Evolutionary conservation across 441 rosid genomes (phyloP).

Genomic region (Pelargonium myrrhifolium): DNA sequence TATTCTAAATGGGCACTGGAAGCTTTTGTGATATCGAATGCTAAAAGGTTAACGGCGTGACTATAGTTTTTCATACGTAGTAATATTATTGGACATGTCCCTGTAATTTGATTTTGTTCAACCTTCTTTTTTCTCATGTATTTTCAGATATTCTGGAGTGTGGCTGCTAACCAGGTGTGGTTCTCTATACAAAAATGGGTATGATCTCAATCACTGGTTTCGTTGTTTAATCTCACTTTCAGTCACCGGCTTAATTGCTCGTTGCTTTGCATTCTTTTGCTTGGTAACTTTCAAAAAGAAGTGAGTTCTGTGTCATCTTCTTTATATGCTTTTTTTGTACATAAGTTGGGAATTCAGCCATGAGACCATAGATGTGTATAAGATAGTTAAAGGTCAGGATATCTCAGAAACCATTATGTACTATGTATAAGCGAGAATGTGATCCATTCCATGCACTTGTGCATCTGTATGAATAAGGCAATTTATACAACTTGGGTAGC

Average conservation of each 20-base stretch:
- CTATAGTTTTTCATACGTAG: background rate
- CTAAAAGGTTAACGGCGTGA: constrained; percentile 51
- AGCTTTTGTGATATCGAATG: constrained; percentile 88
- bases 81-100: constrained; percentile 4
- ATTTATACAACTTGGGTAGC: too few species aligned
- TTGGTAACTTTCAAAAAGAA: constrained; percentile 59
- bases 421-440: background rate
- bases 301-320: constrained; percentile 23
- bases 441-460: too few species aligned
- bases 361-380: background rate
- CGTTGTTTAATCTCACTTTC: constrained; percentile 44
- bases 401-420: background rate
- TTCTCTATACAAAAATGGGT: constrained; percentile 54
- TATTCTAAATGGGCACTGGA: constrained; percentile 93
- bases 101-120: background rate
- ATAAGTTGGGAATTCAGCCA: constrained; percentile 10
- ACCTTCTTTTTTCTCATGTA: background rate
- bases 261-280: constrained; percentile 48
- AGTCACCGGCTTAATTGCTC: constrained; percentile 46
- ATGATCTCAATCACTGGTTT: constrained; percentile 55
- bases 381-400: background rate
- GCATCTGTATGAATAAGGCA: too few species aligned
- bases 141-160: constrained; percentile 71
- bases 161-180: constrained; percentile 93
- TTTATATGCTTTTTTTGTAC: constrained; percentile 18